phyloP scores from a whole-genome alignment of 2,329 filamentous ascomycete species.

The Aspergillus awamori region DNA sequence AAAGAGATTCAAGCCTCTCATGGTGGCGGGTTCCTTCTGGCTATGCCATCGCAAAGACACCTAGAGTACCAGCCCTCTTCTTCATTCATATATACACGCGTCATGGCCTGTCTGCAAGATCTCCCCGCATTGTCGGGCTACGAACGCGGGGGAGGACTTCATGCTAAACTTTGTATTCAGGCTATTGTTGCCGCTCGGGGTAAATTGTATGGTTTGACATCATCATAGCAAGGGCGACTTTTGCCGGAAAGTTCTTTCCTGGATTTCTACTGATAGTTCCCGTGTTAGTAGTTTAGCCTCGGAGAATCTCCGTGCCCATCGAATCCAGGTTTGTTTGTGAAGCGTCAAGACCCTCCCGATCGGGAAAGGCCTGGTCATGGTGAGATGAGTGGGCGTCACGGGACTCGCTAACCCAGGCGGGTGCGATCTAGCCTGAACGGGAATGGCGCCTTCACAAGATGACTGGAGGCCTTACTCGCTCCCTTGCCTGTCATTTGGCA shows the following conservation, averaged over 20 bases:
- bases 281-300: not conserved
- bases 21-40: not conserved
- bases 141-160: not conserved
- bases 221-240: not conserved
- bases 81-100: not conserved
- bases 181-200: slow-evolving; percentile 6
- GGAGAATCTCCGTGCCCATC: slow-evolving; percentile 2
- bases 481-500: not conserved
- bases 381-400: not conserved
- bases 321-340: not conserved
- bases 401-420: not conserved
- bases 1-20: not conserved
- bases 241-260: not conserved
- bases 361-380: not conserved
- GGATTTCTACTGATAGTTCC: not conserved
- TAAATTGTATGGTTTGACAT: not conserved
- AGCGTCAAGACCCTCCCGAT: not conserved
- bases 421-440: not conserved
- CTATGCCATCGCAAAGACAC: not conserved
- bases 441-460: not conserved
- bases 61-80: not conserved
- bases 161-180: slow-evolving; percentile 17
- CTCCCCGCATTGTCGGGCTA: slow-evolving; percentile 5
- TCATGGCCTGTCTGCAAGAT: not conserved
- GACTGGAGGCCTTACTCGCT: not conserved